Percentiles rank a stretch among this genome's conserved stretches.
Conservation (phyloP, 2,329 filamentous ascomycete species). For the Basipetospora sp. region DNA sequence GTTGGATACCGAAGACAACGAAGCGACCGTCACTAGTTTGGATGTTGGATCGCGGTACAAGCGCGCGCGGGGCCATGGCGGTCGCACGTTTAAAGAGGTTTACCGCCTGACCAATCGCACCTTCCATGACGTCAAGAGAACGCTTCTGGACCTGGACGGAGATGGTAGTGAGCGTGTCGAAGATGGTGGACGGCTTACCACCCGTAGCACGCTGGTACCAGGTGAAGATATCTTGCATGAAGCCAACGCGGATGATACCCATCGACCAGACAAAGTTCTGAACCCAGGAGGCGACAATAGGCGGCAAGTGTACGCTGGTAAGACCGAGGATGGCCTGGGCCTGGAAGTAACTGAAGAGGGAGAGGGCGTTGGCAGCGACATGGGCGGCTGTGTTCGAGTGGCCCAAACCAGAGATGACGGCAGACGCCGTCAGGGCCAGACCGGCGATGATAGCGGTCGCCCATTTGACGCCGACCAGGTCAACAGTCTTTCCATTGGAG, state of each 20-base stretch:
- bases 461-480: constrained; percentile 81
- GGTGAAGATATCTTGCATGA: constrained; percentile 75
- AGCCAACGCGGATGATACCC: constrained; percentile 80
- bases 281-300: constrained; percentile 82
- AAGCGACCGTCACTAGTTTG: constrained; percentile 40
- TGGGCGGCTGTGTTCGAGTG: constrained; percentile 91
- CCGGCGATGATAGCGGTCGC: constrained; percentile 76
- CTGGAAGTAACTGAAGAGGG: constrained; percentile 91
- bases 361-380: constrained; percentile 81
- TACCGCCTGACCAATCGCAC: constrained; percentile 22
- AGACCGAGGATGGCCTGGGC: constrained; percentile 83
- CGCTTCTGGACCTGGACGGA: constrained; percentile 74
- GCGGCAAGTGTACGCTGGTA: constrained; percentile 65
- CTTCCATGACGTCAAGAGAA: constrained; percentile 23
- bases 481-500: constrained; percentile 84
- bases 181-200: constrained; percentile 63
- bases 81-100: constrained; percentile 40
- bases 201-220: constrained; percentile 95
- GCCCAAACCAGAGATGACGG: constrained; percentile 75
- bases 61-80: constrained; percentile 32
- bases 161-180: constrained; percentile 57
- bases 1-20: constrained; percentile 66
- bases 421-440: constrained; percentile 68
- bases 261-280: constrained; percentile 98
- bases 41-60: constrained; percentile 41